phyloP scores from a whole-genome alignment of 179 eudicot genomes.

The Spergularia azorica region DNA sequence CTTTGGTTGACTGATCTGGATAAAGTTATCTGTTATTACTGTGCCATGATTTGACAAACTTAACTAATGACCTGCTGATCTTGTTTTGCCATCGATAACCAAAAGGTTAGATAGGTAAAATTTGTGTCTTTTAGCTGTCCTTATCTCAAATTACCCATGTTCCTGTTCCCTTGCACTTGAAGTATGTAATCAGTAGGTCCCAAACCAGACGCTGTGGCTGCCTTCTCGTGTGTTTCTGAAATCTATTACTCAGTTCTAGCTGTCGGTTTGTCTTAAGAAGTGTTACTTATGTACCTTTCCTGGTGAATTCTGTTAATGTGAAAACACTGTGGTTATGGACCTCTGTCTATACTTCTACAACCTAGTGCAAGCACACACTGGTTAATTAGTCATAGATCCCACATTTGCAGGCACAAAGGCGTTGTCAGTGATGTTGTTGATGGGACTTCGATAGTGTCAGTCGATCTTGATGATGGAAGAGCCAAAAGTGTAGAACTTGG shows the following conservation, averaged over 20 bases:
- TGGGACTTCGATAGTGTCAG: constrained; percentile 59
- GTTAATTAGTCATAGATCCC: constrained; percentile 10
- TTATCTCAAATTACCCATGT: too few species aligned
- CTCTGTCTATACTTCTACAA: too few species aligned
- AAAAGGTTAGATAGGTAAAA: too few species aligned
- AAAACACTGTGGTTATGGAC: neutral
- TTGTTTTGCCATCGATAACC: neutral
- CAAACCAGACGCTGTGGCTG: too few species aligned
- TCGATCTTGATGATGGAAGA: constrained; percentile 84
- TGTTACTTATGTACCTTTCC: too few species aligned
- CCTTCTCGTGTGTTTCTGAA: neutral
- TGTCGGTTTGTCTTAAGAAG: neutral
- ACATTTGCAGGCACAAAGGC: constrained; percentile 70
- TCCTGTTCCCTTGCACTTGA: too few species aligned
- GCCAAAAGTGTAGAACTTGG: constrained; percentile 68
- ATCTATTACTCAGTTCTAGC: neutral
- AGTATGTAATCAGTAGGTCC: too few species aligned
- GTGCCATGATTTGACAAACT: neutral
- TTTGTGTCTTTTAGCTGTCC: too few species aligned
- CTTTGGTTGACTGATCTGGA: neutral
- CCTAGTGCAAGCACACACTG: neutral
- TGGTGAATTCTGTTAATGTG: neutral
- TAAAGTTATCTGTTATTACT: neutral
- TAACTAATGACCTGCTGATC: neutral
- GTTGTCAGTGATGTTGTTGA: constrained; percentile 63